Base-by-base conservation (phyloP, 1,139 yeast species). In the Saccharomyces hybrid region DNA sequence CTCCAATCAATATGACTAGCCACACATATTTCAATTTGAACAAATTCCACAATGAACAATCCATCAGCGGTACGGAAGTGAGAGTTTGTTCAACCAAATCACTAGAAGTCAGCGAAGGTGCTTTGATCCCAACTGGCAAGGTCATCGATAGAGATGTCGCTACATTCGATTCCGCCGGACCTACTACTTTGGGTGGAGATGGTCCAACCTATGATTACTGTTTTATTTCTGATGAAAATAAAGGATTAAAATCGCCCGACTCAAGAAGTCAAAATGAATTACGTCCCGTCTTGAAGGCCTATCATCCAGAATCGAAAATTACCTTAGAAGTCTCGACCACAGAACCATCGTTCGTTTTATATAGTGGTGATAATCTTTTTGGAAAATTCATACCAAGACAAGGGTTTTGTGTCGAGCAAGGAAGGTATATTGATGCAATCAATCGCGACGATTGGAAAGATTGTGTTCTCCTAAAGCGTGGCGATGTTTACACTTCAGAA, bases 341-440 rank as follows among this genome's bases (percentile, higher is more conserved):
- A 2, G 88, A 83, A 58, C 88, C 88, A 2, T n/a, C n/a, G n/a
- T n/a, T n/a, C n/a, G n/a, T n/a, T n/a, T n/a, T n/a, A n/a, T n/a
- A n/a, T n/a, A n/a, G n/a, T n/a, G 86, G 86, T 23, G 82, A 79
- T 58, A 72, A 72, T 49, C 73, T 77, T 51, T 63, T 75, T 55
- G 71, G 64, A 3, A 64, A 65, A 23, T 59, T 59, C 27, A 70
- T 72, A 20, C 63, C 72, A 13, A 75, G 86, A 63, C 67, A 78
- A 50, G 88, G 86, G 1, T 76, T 83, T 66, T 81, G 85, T 57
- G 71, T 82, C 49, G 88, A 83, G 66, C 82, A 86, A 25, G 75
- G 79, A 23, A 73, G 87, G 61, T 81, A 74, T 62, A 75, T 81
- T 47, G 74, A 82, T 66, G 86, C 88, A 4, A 72, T 78, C 46